These are phyloP conservation scores for Xylaria scruposa DNA, from an alignment of 495 filamentous ascomycete genomes.

Conservation along the genomic window DNA sequence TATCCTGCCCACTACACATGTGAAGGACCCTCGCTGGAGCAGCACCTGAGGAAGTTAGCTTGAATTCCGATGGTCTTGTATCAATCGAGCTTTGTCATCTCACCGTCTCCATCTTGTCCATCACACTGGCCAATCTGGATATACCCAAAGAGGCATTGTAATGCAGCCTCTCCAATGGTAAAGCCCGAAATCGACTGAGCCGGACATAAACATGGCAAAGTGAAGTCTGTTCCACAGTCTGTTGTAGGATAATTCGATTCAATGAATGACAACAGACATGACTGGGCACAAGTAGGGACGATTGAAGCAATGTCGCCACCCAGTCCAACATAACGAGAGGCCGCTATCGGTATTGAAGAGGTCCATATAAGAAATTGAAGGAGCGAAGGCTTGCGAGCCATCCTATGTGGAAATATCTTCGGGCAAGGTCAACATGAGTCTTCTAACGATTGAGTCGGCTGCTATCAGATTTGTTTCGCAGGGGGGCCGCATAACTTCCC, in stretches of 20 bases:
- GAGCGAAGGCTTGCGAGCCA: conserved; percentile 49
- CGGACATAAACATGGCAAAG: conserved; percentile 68
- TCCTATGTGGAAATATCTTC: conserved; percentile 52
- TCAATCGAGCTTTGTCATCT: conserved; percentile 29
- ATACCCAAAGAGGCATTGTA: conserved; percentile 66
- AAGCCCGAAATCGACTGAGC: conserved; percentile 65
- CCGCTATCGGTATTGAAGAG: conserved; percentile 37
- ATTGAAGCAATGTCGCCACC: conserved; percentile 52
- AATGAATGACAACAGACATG: conserved; percentile 69
- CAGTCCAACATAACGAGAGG: conserved; percentile 43
- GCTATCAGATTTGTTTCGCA: conserved; percentile 30
- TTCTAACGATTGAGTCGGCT: conserved; percentile 25
- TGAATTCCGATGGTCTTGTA: not conserved
- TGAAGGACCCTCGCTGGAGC: conserved; percentile 54
- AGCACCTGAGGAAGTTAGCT: conserved; percentile 42
- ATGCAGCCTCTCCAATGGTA: conserved; percentile 71
- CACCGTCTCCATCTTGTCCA: conserved; percentile 44
- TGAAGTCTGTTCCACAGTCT: conserved; percentile 55
- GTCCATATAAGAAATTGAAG: conserved; percentile 45
- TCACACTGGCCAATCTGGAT: conserved; percentile 48
- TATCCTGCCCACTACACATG: conserved; percentile 63
- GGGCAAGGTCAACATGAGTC: conserved; percentile 34
- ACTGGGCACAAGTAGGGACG: conserved; percentile 69
- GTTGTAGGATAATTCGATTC: conserved; percentile 59
- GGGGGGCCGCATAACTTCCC: conserved; percentile 32